Evolutionary conservation across 1,139 yeast species (phyloP).

Genomic region (Sugiyamaella xylanicola): DNA sequence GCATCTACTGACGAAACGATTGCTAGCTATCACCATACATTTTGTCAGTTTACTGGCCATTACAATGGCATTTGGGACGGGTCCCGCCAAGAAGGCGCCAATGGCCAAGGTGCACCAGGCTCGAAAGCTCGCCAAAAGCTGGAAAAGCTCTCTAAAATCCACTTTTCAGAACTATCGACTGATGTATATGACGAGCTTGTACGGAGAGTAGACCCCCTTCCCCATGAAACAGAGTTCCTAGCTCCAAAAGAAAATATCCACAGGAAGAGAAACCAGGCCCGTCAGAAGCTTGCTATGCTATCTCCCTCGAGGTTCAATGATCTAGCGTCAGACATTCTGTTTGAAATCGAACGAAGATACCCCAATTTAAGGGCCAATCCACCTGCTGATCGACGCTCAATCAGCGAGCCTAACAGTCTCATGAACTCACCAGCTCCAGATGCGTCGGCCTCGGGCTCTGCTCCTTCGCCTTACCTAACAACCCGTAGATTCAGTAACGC

Average conservation of each 20-base stretch:
- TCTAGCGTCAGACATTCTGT: constrained; percentile 84
- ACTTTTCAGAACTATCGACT: constrained; percentile 83
- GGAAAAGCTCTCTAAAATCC: constrained; percentile 75
- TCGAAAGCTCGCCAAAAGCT: constrained; percentile 80
- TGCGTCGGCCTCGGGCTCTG: not conserved
- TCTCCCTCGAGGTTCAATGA: constrained; percentile 85
- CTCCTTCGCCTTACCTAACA: not conserved
- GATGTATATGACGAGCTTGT: constrained; percentile 91
- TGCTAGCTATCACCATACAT: constrained; percentile 26
- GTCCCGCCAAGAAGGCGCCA: constrained; percentile 2
- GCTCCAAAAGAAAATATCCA: constrained; percentile 55
- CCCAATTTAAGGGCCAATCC: constrained; percentile 23
- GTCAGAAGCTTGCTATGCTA: constrained; percentile 85
- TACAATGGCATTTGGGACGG: constrained; percentile 16
- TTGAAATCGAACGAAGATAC: constrained; percentile 77
- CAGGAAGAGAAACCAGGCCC: constrained; percentile 92
- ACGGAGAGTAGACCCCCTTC: constrained; percentile 57
- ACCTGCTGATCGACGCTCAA: not conserved
- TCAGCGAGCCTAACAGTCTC: not conserved
- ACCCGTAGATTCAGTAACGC: constrained; percentile 11
- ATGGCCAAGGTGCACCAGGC: constrained; percentile 41
- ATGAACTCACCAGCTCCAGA: not conserved
- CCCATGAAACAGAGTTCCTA: constrained; percentile 32
- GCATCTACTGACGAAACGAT: constrained; percentile 20
- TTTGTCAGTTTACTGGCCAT: constrained; percentile 27